These are phyloP conservation scores for Paraphaeosphaeria minitans DNA, from an alignment of 2,329 filamentous ascomycete genomes.

Conservation along the genomic window DNA sequence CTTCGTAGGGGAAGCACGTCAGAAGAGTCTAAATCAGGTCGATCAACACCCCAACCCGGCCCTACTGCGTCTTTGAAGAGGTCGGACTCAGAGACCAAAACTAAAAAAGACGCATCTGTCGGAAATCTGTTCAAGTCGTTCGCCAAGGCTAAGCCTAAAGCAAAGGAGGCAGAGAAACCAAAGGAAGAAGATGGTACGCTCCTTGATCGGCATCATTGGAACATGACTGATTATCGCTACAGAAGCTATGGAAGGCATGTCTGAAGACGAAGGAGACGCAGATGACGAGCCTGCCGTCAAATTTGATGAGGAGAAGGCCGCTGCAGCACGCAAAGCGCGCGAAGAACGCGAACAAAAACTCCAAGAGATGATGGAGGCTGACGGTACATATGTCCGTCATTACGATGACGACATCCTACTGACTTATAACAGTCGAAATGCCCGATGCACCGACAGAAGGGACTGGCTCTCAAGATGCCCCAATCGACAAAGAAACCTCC, in stretches of 20 bases:
- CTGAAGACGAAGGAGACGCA: conserved; percentile 46
- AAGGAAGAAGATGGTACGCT: conserved; percentile 57
- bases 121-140: conserved; percentile 77
- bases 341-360: conserved; percentile 70
- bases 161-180: conserved; percentile 51
- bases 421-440: conserved; percentile 55
- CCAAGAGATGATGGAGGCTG: conserved; percentile 76
- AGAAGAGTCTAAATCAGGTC: conserved; percentile 44
- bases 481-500: conserved; percentile 24
- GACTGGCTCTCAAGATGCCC: conserved; percentile 45
- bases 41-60: conserved; percentile 39
- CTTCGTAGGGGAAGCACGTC: conserved; percentile 28
- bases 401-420: conserved; percentile 3
- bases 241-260: conserved; percentile 61
- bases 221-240: conserved; percentile 30
- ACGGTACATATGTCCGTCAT: conserved; percentile 51
- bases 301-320: conserved; percentile 39
- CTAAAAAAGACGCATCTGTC: conserved; percentile 65
- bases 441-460: conserved; percentile 57
- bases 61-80: conserved; percentile 35
- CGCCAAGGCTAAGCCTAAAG: conserved; percentile 68
- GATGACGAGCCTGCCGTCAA: conserved; percentile 38
- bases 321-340: conserved; percentile 51
- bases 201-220: background rate
- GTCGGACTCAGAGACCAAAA: conserved; percentile 47